Percentiles rank a stretch among this genome's conserved stretches.
Conservation (phyloP, 2,329 filamentous ascomycete genomes). For the Phyllosticta citrichinensis region DNA sequence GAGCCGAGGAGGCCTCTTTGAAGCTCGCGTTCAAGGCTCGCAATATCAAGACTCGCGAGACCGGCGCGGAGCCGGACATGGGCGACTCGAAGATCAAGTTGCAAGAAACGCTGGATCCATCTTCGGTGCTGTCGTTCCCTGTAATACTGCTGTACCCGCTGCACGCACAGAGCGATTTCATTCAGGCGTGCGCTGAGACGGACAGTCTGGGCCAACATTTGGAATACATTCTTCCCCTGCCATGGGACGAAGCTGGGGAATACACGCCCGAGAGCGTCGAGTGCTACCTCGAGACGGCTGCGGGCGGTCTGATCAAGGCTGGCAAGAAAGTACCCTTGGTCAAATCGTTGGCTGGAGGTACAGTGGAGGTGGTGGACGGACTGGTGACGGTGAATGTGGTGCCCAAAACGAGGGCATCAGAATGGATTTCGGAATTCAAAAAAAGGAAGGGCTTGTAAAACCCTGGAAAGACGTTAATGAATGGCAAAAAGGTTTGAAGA, state of each 20-base stretch:
- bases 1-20: slow-evolving; percentile 47
- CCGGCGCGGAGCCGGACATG: slow-evolving; percentile 68
- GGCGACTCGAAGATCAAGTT: slow-evolving; percentile 70
- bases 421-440: slow-evolving; percentile 84
- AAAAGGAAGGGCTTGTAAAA: slow-evolving; percentile 44
- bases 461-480: background rate
- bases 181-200: slow-evolving; percentile 76
- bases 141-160: slow-evolving; percentile 77
- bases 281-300: slow-evolving; percentile 76
- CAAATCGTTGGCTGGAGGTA: slow-evolving; percentile 64
- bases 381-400: slow-evolving; percentile 75
- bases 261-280: slow-evolving; percentile 56
- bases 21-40: slow-evolving; percentile 50
- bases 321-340: slow-evolving; percentile 74
- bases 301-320: slow-evolving; percentile 75
- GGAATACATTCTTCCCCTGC: slow-evolving; percentile 73
- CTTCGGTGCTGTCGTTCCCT: slow-evolving; percentile 64
- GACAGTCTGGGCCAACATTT: slow-evolving; percentile 69
- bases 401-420: slow-evolving; percentile 56
- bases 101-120: slow-evolving; percentile 61
- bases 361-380: slow-evolving; percentile 79
- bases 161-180: slow-evolving; percentile 74
- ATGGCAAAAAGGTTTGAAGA: background rate
- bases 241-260: slow-evolving; percentile 65
- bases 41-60: slow-evolving; percentile 58